Conservation (phyloP, 2,329 filamentous ascomycete species). For the Graphiopsis chlorocephala region DNA sequence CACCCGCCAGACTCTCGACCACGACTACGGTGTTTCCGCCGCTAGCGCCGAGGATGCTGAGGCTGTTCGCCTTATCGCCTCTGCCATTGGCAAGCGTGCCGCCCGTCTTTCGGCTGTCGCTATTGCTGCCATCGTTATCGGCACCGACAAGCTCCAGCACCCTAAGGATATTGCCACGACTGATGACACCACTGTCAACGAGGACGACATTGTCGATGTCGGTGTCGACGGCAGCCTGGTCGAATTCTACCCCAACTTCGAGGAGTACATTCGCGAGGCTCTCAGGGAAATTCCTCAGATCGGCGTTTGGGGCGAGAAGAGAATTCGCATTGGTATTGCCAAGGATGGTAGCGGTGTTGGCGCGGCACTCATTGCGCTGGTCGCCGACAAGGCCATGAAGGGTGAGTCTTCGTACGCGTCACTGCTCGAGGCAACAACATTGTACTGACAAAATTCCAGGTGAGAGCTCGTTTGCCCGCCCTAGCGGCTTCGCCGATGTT, state of each 20-base stretch:
- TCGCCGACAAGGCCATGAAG: conserved; percentile 62
- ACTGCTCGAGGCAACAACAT: background rate
- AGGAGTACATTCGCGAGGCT: conserved; percentile 81
- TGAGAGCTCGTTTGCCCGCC: conserved; percentile 2
- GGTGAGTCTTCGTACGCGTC: conserved; percentile 16
- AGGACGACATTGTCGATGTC: conserved; percentile 75
- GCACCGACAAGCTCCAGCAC: conserved; percentile 67
- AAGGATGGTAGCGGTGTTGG: conserved; percentile 97
- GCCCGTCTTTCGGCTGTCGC: conserved; percentile 85
- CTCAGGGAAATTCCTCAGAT: conserved; percentile 74
- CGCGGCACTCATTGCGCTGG: conserved; percentile 87
- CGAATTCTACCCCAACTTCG: conserved; percentile 92
- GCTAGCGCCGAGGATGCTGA: conserved; percentile 80
- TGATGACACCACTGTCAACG: conserved; percentile 35
- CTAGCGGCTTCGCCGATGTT: background rate
- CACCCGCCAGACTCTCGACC: conserved; percentile 75
- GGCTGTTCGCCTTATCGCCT: conserved; percentile 78
- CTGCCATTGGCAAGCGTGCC: conserved; percentile 82
- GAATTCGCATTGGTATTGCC: conserved; percentile 89
- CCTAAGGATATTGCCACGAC: conserved; percentile 32
- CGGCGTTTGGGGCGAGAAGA: conserved; percentile 73
- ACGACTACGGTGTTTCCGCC: conserved; percentile 70
- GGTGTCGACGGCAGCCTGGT: conserved; percentile 93
- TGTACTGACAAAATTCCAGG: background rate
- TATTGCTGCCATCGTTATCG: conserved; percentile 77